Base-by-base conservation (phyloP, 2,329 filamentous ascomycete genomes). In the Neonectria faginata region DNA sequence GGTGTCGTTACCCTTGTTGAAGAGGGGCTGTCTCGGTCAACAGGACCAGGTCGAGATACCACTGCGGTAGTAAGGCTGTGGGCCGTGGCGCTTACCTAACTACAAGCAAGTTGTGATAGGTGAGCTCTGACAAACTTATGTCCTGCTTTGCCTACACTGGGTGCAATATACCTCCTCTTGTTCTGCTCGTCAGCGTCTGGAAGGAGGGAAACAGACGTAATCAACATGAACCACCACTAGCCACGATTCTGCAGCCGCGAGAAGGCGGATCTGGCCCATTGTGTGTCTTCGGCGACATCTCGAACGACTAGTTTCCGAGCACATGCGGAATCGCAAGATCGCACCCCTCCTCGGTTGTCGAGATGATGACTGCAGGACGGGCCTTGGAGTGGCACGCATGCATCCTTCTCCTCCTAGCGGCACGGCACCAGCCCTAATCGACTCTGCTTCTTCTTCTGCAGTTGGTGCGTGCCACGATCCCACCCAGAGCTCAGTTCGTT, bases 281-380 rank as follows among this genome's bases (percentile, higher is more conserved):
- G n/a, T n/a, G 22, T 5, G 48, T 29, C 31, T 48, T 55, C 57
- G 51, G 51, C 50, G 51, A 60, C 57, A 60, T 57, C 45, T 57
- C 22, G 33, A 36, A 33, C 25, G 25, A 50, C 51, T 56, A 47
- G 52, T 22, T 48, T 50, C 31, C 52, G 52, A 60, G 16, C 16
- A 48, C n/a, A 36, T 52, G 45, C 57, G 57, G 62, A 60, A 60
- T 64, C 62, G 57, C 44, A 29, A 60, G 62, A 60, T 60, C 44
- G 45, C 57, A 60, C 55, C 60, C 60, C 57, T 55, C 42, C 42
- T 48, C 42, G 33, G 50, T 45, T 44, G 27, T 12, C 27, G 41
- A 55, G 36, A 64, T 56, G 62, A 51, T 64, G 62, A 64, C 62
- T 57, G 62, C 62, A 60, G 57, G 44, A 45, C 45, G 60, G 45